phyloP scores from a whole-genome alignment of 2,329 filamentous ascomycete species.

The Nemania abortiva region DNA sequence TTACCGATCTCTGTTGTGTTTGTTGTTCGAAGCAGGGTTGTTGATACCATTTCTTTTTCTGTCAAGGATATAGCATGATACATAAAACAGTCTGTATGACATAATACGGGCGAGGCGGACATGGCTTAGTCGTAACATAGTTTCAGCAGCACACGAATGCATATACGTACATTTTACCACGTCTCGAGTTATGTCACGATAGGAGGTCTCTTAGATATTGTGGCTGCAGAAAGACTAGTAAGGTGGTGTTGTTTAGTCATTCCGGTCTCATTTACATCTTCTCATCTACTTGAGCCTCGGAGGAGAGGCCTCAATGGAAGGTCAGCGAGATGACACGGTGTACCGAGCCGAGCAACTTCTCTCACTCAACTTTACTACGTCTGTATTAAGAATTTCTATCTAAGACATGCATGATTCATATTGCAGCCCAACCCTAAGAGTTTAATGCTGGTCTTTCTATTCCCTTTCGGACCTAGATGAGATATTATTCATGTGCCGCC shows the following conservation, averaged over 20 bases:
- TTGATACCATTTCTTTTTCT: slow-evolving; percentile 21
- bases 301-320: not conserved
- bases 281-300: not conserved
- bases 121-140: slow-evolving; percentile 19
- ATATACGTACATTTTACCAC: not conserved
- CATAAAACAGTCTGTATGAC: slow-evolving; percentile 7
- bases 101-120: not conserved
- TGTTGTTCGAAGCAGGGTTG: not conserved
- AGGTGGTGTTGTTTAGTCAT: not conserved
- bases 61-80: slow-evolving; percentile 20
- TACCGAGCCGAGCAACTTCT: too few relatives aligned
- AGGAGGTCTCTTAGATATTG: not conserved
- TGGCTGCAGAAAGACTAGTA: not conserved
- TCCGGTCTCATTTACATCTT: not conserved
- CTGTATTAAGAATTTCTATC: too few relatives aligned
- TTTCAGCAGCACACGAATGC: slow-evolving; percentile 7
- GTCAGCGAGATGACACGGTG: too few relatives aligned
- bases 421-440: too few relatives aligned
- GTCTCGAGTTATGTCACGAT: not conserved
- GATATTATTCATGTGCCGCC: too few relatives aligned
- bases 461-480: too few relatives aligned
- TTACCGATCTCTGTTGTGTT: slow-evolving; percentile 7
- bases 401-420: too few relatives aligned
- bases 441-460: too few relatives aligned
- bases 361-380: too few relatives aligned